phyloP scores from a whole-genome alignment of 148 eudicot species.

The Beta vulgaris region DNA sequence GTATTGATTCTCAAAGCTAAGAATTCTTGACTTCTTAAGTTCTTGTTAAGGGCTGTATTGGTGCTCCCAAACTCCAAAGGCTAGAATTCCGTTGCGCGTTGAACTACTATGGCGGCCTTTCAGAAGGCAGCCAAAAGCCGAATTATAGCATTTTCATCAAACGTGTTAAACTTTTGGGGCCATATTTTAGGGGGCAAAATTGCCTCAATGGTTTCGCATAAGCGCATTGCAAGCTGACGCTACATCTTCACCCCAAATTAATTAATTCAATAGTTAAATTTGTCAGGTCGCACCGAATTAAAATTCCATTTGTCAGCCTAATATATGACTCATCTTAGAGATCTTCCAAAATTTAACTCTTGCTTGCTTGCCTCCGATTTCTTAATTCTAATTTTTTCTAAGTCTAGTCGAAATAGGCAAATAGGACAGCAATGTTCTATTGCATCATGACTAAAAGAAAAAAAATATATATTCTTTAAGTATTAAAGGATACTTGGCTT shows the following conservation, averaged over 20 bases:
- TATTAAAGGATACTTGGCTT: no score
- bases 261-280: background rate
- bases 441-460: no score
- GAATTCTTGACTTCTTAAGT: background rate
- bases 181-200: background rate
- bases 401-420: no score
- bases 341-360: background rate
- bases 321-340: background rate
- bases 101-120: constrained; percentile 12
- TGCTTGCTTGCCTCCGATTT: background rate
- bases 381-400: no score
- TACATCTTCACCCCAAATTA: background rate
- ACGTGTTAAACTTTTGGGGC: constrained; percentile 15
- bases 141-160: background rate
- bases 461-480: no score
- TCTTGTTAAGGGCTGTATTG: background rate
- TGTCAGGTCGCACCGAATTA: background rate
- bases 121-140: constrained; percentile 23
- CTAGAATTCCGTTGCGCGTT: background rate
- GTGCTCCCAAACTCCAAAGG: constrained; percentile 8
- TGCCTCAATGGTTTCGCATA: background rate
- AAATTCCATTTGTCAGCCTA: background rate
- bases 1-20: background rate
- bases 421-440: no score
- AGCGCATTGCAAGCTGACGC: background rate